Evolutionary conservation across 352 stramenopile genomes (phyloP), one percentile per base, ranked within the genome.

Genomic region (Globisporangium acanthophoron): DNA sequence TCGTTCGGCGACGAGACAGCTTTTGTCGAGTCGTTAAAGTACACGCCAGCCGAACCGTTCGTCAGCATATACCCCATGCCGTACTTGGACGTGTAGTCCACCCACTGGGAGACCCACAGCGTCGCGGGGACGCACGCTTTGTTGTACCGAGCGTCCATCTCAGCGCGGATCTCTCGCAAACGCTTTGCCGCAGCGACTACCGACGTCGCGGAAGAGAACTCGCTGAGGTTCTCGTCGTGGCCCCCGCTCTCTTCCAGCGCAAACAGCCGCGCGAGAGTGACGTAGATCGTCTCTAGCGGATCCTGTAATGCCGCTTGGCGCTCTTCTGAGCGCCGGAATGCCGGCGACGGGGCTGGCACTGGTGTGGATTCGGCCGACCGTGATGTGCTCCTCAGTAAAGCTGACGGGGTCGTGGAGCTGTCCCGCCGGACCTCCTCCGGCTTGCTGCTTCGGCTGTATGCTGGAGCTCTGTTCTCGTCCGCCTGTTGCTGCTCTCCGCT

Each of bases 31-130:
- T 99, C 97, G 67, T 99, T 99, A 62, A 99, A 99, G 69, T 99
- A 99, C 8, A 99, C 97, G 52, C 97, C 92, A 0, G 89, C 85
- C 35, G 71, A 92, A 47, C 96, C 95, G 77, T 98, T 97, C 52
- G 94, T 98, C 11, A 99, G 84, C 50, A 99, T 80, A 70, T 98
- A 99, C 52, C 97, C 97, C 56, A 99, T 89, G 53, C 97, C 97
- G 72, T 99, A 99, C 74, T 99, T 99, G 69, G 84, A 96, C 5
- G 97, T 99, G 74, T 99, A 99, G 69, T 99, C 97, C 8, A 99
- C 96, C 78, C 98, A 99, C 51, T 97, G 82, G 20, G 87, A 88
- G 13, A 99, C 88, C 96, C 97, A 99, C 56, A 98, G 84, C 0
- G 66, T 78, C 4, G 87, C 69, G 2, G 78, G 74, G n/a, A 65